phyloP scores from a whole-genome alignment of 2,329 filamentous ascomycete species.

The Akanthomyces lecanii region DNA sequence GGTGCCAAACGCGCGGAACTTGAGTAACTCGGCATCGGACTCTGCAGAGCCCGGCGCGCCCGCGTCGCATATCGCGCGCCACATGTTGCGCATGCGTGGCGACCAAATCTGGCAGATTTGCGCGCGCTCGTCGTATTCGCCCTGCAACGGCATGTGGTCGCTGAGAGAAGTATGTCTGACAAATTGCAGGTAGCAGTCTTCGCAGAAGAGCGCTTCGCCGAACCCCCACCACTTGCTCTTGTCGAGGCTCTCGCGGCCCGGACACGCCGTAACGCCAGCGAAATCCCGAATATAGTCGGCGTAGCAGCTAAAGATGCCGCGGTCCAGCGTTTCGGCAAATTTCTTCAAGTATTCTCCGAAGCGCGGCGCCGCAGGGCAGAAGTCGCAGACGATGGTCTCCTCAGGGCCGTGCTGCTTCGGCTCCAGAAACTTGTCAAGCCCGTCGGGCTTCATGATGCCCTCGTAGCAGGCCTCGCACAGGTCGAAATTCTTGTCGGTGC shows the following conservation, averaged over 20 bases:
- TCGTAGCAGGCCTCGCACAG: slow-evolving; percentile 34
- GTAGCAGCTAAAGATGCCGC: slow-evolving; percentile 30
- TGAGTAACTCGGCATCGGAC: slow-evolving; percentile 23
- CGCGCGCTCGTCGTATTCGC: slow-evolving; percentile 22
- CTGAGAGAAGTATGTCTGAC: slow-evolving; percentile 27
- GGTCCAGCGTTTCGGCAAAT: slow-evolving; percentile 29
- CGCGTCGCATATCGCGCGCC: slow-evolving; percentile 26
- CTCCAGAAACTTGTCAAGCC: slow-evolving; percentile 28
- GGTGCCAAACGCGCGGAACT: slow-evolving; percentile 27
- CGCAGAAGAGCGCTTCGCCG: slow-evolving; percentile 29
- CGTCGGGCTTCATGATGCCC: slow-evolving; percentile 27
- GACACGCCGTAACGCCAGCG: slow-evolving; percentile 27
- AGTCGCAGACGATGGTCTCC: slow-evolving; percentile 28
- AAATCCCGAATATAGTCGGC: slow-evolving; percentile 28
- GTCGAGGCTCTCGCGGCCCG: slow-evolving; percentile 24
- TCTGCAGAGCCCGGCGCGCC: slow-evolving; percentile 25
- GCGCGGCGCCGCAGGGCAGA: slow-evolving; percentile 25
- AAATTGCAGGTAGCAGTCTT: slow-evolving; percentile 32
- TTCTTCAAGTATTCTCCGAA: slow-evolving; percentile 25
- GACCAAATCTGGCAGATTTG: slow-evolving; percentile 36
- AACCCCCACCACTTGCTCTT: slow-evolving; percentile 34
- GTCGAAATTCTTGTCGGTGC: slow-evolving; percentile 22
- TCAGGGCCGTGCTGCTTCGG: slow-evolving; percentile 19
- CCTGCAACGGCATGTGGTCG: slow-evolving; percentile 25
- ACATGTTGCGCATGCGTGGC: slow-evolving; percentile 35